Evolutionary conservation across 345 rosid genomes (phyloP), one percentile per base, ranked within the genome.

Genomic region (Camelina hispida): DNA sequence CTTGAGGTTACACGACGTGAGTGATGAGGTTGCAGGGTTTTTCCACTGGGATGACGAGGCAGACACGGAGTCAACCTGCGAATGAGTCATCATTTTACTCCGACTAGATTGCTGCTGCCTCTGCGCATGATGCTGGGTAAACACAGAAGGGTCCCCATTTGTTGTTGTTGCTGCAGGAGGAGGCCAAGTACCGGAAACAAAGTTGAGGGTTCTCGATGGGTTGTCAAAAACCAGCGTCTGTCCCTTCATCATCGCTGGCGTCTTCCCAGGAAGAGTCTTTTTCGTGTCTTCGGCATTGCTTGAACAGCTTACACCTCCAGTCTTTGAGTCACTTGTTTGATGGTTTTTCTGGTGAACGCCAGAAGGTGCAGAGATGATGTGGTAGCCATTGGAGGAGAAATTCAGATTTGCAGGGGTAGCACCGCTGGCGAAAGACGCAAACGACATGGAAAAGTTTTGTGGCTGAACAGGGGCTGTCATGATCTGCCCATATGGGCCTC

Each of bases 351-450:
- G 84, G 13, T 80, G 85, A 51, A 53, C 65, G 52, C 55, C 67
- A 7, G 80, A 79, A 56, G 83, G 61, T 54, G 77, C 78, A 15
- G 87, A 20, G 22, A 78, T 66, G 51, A 76, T 63, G 25, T 78
- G 89, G 80, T 85, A 81, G 12, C 81, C 85, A 56, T 72, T 71
- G n/a, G 87, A 69, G 15, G 93, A 79, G 79, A 86, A 84, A 71
- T 72, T 82, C 23, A 88, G 74, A 63, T 75, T 82, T 43, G 85
- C 70, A 78, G 83, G 68, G 17, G 83, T 51, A 65, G 64, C 65
- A 73, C 73, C 70, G n/a, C 79, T 81, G 7, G 52, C n/a, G 5
- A 77, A 77, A 64, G 87, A 84, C 34, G 85, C 77, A 72, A 82
- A 88, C 28, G 93, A 78, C 59, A 81, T 74, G 22, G 83, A 68